Conservation (phyloP, 495 filamentous ascomycete species). For the Trypethelium eluteriae region DNA sequence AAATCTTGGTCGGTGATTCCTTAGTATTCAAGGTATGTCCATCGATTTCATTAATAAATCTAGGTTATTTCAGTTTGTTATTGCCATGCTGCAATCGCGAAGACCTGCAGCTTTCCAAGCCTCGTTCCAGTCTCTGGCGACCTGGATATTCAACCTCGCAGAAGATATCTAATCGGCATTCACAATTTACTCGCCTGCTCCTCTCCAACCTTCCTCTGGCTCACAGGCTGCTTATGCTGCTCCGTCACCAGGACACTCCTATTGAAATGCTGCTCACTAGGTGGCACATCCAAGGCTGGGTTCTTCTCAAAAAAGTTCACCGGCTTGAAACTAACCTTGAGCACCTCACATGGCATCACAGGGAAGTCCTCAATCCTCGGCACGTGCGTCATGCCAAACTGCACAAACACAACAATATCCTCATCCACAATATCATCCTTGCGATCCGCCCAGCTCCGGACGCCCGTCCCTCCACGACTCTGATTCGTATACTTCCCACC, state of each 20-base stretch:
- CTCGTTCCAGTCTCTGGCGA: not conserved
- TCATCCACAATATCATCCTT: conserved; percentile 37
- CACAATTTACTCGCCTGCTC: conserved; percentile 27
- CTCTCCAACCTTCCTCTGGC: conserved; percentile 32
- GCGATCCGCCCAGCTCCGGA: conserved; percentile 37
- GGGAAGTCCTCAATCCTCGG: conserved; percentile 36
- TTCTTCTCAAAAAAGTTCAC: conserved; percentile 70
- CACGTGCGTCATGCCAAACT: conserved; percentile 41
- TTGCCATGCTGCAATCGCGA: not conserved
- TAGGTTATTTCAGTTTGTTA: not conserved
- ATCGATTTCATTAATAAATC: not conserved
- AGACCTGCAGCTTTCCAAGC: not conserved
- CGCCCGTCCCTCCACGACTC: conserved; percentile 53
- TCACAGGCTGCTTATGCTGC: conserved; percentile 29
- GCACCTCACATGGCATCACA: conserved; percentile 58
- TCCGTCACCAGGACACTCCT: conserved; percentile 41
- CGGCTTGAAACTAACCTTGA: conserved; percentile 56
- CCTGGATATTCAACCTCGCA: not conserved
- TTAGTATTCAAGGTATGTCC: not conserved
- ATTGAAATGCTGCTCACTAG: conserved; percentile 47
- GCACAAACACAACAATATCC: conserved; percentile 40
- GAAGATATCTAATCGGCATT: not conserved
- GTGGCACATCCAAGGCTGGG: conserved; percentile 67
- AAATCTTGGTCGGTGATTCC: no score
- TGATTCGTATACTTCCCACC: conserved; percentile 86